Conservation (phyloP, 495 filamentous ascomycete species). For the Bathelium albidoporum region DNA sequence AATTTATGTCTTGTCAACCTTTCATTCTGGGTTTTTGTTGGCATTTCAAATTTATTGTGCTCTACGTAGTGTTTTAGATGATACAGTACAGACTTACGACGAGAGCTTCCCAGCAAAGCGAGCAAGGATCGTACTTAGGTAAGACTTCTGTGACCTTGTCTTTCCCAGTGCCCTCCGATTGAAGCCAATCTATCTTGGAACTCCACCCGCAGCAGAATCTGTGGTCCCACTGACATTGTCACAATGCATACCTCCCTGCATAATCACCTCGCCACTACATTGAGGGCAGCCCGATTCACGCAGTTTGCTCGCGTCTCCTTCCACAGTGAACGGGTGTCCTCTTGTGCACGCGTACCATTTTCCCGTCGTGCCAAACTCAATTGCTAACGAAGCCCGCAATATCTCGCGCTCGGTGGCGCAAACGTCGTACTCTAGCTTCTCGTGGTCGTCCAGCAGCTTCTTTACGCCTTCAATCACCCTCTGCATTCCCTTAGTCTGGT, state of each 20-base stretch:
- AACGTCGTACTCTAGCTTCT: constrained; percentile 17
- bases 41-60: too few relatives aligned
- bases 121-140: too few relatives aligned
- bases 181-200: neutral
- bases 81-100: too few relatives aligned
- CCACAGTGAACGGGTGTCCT: constrained; percentile 61
- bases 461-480: constrained; percentile 24
- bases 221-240: neutral
- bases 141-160: neutral
- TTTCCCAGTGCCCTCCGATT: neutral
- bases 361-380: constrained; percentile 19
- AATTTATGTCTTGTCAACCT: too few relatives aligned
- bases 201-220: neutral
- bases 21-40: too few relatives aligned
- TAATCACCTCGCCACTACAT: constrained; percentile 36
- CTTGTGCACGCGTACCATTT: constrained; percentile 58
- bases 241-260: neutral
- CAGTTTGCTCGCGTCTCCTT: constrained; percentile 54
- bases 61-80: too few relatives aligned
- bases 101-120: too few relatives aligned
- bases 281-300: constrained; percentile 48
- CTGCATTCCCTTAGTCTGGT: constrained; percentile 25
- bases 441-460: constrained; percentile 23
- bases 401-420: constrained; percentile 38
- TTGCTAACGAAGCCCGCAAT: constrained; percentile 28